A percentile compares a stretch with the other conserved stretches of the same genome.
Conservation (phyloP, 345 rosid species). For the Syzygium aqueum region DNA sequence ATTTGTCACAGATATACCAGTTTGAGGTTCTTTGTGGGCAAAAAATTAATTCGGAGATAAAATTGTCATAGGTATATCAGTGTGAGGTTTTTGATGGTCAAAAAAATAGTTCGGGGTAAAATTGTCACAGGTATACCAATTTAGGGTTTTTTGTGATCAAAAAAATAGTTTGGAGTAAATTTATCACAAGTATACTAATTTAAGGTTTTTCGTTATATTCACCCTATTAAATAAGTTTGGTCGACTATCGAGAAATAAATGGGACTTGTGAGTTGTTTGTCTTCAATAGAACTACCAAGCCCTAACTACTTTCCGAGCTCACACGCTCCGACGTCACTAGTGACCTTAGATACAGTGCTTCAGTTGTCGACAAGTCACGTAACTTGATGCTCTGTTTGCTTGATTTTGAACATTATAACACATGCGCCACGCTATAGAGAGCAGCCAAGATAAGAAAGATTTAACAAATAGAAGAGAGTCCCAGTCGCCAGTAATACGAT, state of each 20-base stretch:
- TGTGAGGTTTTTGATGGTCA: too few relatives aligned
- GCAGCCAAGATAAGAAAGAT: not conserved
- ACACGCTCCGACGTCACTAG: not conserved
- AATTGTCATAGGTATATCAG: too few relatives aligned
- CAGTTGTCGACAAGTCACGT: not conserved
- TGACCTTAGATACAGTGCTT: not conserved
- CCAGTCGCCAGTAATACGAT: not conserved
- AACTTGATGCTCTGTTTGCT: not conserved
- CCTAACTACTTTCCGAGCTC: not conserved
- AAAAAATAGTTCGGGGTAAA: too few relatives aligned
- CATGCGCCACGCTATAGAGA: not conserved
- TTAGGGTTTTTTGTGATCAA: too few relatives aligned
- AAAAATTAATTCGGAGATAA: too few relatives aligned
- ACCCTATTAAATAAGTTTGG: too few relatives aligned
- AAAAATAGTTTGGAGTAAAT: too few relatives aligned
- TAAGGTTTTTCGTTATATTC: too few relatives aligned
- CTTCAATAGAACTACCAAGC: not conserved
- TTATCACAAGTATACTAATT: too few relatives aligned
- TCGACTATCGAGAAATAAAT: not conserved
- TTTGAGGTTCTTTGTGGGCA: too few relatives aligned
- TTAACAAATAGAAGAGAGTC: not conserved
- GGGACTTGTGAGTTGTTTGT: not conserved
- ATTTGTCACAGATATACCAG: too few relatives aligned
- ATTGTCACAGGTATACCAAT: too few relatives aligned
- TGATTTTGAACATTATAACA: not conserved